Percentiles rank a stretch among this genome's conserved stretches.
These are phyloP conservation scores for Oidiodendron maius DNA, from an alignment of 495 filamentous ascomycete species.

Conservation along the genomic window DNA sequence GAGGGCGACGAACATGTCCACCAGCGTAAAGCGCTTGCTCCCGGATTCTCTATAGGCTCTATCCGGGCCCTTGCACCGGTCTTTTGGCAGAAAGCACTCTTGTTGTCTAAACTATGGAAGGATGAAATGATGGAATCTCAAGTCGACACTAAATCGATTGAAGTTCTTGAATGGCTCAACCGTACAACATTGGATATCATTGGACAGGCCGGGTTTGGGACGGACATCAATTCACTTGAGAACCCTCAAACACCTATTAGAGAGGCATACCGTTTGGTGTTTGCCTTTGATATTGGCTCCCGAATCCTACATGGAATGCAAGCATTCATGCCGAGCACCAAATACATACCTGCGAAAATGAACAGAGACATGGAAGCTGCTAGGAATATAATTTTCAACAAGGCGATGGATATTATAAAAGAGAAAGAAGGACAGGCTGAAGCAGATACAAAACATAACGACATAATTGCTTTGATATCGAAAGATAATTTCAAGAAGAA, in stretches of 20 bases:
- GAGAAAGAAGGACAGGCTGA: conserved; percentile 57
- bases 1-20: conserved; percentile 80
- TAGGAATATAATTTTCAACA: conserved; percentile 49
- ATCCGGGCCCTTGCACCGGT: conserved; percentile 77
- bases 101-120: conserved; percentile 48
- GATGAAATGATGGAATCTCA: conserved; percentile 25
- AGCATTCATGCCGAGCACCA: conserved; percentile 35
- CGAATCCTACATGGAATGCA: conserved; percentile 39
- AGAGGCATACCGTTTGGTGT: conserved; percentile 57
- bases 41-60: conserved; percentile 78
- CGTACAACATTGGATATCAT: conserved; percentile 83
- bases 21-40: conserved; percentile 72
- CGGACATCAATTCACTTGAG: conserved; percentile 66
- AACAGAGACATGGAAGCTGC: conserved; percentile 56
- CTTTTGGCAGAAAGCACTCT: conserved; percentile 62
- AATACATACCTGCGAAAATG: conserved; percentile 54
- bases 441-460: conserved; percentile 37
- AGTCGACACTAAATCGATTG: conserved; percentile 50
- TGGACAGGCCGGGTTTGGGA: conserved; percentile 71
- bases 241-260: conserved; percentile 58
- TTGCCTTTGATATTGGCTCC: conserved; percentile 39
- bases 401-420: conserved; percentile 59
- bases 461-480: conserved; percentile 67
- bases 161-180: conserved; percentile 63
- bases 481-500: conserved; percentile 49